Conservation (phyloP, 2,329 filamentous ascomycete species). For the Myriosclerotinia curreyana region DNA sequence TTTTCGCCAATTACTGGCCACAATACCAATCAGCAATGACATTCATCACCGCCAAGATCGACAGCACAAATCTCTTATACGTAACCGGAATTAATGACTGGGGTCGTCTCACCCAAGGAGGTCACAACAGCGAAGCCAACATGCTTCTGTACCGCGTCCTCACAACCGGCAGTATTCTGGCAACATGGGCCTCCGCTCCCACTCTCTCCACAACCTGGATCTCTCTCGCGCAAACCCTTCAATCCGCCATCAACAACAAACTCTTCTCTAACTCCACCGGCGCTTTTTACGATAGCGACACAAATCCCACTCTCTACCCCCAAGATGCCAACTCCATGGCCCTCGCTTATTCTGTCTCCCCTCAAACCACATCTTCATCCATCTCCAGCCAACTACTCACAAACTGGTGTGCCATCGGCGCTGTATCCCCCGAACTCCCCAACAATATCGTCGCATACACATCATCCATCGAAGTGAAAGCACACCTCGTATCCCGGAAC, state of each 20-base stretch:
- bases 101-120: slow-evolving; percentile 35
- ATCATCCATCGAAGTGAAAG: slow-evolving; percentile 57
- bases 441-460: slow-evolving; percentile 56
- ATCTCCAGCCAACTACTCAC: slow-evolving; percentile 32
- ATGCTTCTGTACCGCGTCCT: slow-evolving; percentile 46
- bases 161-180: slow-evolving; percentile 46
- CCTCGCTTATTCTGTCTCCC: slow-evolving; percentile 39
- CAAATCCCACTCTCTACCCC: slow-evolving; percentile 53
- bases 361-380: slow-evolving; percentile 41
- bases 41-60: slow-evolving; percentile 31
- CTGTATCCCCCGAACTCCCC: slow-evolving; percentile 55
- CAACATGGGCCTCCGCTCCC: slow-evolving; percentile 41
- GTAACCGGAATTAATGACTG: slow-evolving; percentile 36
- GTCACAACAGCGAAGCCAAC: slow-evolving; percentile 37
- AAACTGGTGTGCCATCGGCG: slow-evolving; percentile 53
- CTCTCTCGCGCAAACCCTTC: slow-evolving; percentile 27
- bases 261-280: slow-evolving; percentile 21
- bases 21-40: background rate
- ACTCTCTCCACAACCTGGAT: slow-evolving; percentile 25
- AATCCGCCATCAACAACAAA: slow-evolving; percentile 29
- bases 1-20: background rate
- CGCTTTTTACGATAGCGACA: slow-evolving; percentile 41
- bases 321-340: slow-evolving; percentile 60
- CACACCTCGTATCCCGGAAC: slow-evolving; percentile 49
- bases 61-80: slow-evolving; percentile 38